A percentile compares a stretch with the other conserved stretches of the same genome.
phyloP scores from a whole-genome alignment of 2,329 filamentous ascomycete species.

The Paradendryphiella salina region DNA sequence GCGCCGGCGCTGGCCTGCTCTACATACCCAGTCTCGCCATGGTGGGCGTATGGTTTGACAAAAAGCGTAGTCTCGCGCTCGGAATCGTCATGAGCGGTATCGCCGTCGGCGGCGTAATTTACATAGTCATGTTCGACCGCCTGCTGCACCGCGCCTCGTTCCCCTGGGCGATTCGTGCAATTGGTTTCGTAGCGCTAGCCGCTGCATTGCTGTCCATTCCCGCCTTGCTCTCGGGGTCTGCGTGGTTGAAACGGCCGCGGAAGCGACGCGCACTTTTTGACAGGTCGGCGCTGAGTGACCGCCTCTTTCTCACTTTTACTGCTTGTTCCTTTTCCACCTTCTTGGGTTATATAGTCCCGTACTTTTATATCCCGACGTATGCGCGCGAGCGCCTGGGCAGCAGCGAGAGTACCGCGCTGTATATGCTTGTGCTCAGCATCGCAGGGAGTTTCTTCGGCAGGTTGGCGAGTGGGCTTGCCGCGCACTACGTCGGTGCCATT shows the following conservation, averaged over 20 bases:
- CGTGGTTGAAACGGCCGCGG: conserved; percentile 31
- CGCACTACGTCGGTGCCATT: conserved; percentile 41
- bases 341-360: conserved; percentile 45
- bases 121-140: conserved; percentile 45
- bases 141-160: conserved; percentile 36
- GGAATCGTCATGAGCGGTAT: conserved; percentile 47
- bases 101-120: conserved; percentile 46
- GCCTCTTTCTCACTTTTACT: conserved; percentile 43
- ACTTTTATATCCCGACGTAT: conserved; percentile 46
- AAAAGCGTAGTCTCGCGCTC: conserved; percentile 40
- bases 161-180: conserved; percentile 43
- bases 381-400: conserved; percentile 36
- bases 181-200: conserved; percentile 42
- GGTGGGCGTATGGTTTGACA: conserved; percentile 44
- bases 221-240: conserved; percentile 40
- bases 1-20: conserved; percentile 41
- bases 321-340: conserved; percentile 42
- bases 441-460: conserved; percentile 45
- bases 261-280: conserved; percentile 43
- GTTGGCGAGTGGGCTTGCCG: conserved; percentile 33
- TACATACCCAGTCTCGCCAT: conserved; percentile 46
- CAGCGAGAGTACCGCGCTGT: conserved; percentile 36
- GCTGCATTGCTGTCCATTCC: conserved; percentile 41
- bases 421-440: conserved; percentile 41
- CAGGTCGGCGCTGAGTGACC: conserved; percentile 38